Conservation (phyloP, 345 rosid genomes). For the Xanthoceras sorbifolium region DNA sequence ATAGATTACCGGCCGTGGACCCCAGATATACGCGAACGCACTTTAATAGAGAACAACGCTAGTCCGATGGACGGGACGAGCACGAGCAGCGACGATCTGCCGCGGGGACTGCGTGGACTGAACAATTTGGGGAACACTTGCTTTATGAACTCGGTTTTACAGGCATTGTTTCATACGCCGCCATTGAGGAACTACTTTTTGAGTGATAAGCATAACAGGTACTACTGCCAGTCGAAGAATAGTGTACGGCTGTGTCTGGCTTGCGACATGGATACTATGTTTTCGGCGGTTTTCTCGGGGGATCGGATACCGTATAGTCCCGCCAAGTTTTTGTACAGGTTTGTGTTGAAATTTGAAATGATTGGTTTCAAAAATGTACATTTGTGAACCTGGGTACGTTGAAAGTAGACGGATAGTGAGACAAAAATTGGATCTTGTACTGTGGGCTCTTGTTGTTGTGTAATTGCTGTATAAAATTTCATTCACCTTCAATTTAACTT, state of each 20-base stretch:
- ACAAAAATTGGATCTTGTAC: background rate
- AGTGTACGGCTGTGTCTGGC: slow-evolving; percentile 44
- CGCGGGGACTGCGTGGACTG: slow-evolving; percentile 56
- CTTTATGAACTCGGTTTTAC: slow-evolving; percentile 71
- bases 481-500: no score
- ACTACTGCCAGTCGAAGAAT: slow-evolving; percentile 45
- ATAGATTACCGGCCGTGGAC: slow-evolving; percentile 54
- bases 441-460: background rate
- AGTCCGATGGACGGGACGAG: slow-evolving; percentile 20
- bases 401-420: background rate
- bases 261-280: slow-evolving; percentile 59
- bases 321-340: slow-evolving; percentile 64
- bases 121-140: slow-evolving; percentile 66
- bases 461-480: no score
- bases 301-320: slow-evolving; percentile 64
- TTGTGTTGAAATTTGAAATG: background rate
- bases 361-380: background rate
- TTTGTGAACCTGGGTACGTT: background rate
- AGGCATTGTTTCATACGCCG: slow-evolving; percentile 62
- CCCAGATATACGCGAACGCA: slow-evolving; percentile 41
- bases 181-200: slow-evolving; percentile 57
- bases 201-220: slow-evolving; percentile 54
- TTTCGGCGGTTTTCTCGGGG: slow-evolving; percentile 55
- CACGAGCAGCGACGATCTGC: slow-evolving; percentile 19
- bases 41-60: slow-evolving; percentile 29